phyloP scores from a whole-genome alignment of 345 rosid species.

The Citrus inodora region DNA sequence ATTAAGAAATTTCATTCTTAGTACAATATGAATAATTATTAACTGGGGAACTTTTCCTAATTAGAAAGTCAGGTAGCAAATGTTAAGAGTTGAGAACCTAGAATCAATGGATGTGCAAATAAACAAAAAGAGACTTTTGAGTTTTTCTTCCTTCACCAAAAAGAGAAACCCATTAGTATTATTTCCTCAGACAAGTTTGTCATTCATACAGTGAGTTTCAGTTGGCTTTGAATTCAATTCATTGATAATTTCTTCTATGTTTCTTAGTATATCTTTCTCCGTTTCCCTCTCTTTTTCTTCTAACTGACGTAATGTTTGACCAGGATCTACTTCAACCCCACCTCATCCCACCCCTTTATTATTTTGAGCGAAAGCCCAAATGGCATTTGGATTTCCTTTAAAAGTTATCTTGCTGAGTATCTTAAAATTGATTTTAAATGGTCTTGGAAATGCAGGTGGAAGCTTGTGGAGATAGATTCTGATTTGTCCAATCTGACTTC shows the following conservation, averaged over 20 bases:
- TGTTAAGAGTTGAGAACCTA: neutral
- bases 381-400: conserved; percentile 6
- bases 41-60: neutral
- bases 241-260: neutral
- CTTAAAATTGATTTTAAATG: conserved; percentile 5
- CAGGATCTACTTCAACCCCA: neutral
- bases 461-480: conserved; percentile 85
- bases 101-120: neutral
- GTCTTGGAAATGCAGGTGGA: conserved; percentile 65
- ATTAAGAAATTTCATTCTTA: neutral
- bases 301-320: neutral
- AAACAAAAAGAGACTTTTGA: neutral
- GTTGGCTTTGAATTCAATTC: neutral
- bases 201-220: neutral
- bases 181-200: neutral
- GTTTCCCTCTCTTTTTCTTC: neutral
- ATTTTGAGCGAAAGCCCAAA: neutral
- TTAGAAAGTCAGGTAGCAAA: neutral
- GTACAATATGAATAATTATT: neutral
- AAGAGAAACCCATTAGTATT: neutral
- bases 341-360: neutral
- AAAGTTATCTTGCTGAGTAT: neutral
- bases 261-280: neutral
- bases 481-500: conserved; percentile 58
- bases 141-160: neutral